Evolutionary conservation across 345 rosid species (phyloP).

Genomic region (Schrenkiella parvula): DNA sequence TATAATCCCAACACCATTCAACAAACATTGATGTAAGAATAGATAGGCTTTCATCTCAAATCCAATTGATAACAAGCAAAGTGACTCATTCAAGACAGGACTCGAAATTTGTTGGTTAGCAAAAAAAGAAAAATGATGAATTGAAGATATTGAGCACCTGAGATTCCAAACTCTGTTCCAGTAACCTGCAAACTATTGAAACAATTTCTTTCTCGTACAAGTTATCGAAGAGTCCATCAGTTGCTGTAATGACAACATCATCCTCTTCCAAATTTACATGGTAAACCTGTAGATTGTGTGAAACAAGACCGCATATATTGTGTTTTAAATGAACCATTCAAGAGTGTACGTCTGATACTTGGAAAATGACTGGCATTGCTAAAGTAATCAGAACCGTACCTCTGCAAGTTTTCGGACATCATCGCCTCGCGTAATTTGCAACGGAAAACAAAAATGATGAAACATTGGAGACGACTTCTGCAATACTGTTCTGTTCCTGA

Average conservation of each 20-base stretch:
- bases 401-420: constrained; percentile 45
- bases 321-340: neutral
- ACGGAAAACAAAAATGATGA: constrained; percentile 64
- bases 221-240: constrained; percentile 79
- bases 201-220: constrained; percentile 63
- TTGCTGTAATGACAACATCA: constrained; percentile 54
- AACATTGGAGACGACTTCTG: constrained; percentile 58
- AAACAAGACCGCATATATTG: neutral
- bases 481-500: constrained; percentile 49
- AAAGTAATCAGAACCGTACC: constrained; percentile 37
- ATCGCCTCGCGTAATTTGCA: constrained; percentile 48
- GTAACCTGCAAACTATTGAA: constrained; percentile 39
- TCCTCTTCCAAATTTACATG: constrained; percentile 48
- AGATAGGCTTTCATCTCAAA: neutral
- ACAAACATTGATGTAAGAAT: neutral
- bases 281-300: constrained; percentile 43
- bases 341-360: constrained; percentile 8
- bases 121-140: neutral
- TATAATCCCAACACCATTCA: constrained; percentile 3
- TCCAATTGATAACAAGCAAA: neutral
- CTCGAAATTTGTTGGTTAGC: neutral
- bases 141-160: constrained; percentile 40
- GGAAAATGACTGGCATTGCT: neutral
- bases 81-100: neutral
- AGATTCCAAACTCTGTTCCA: constrained; percentile 46